Evolutionary conservation across 2,329 filamentous ascomycete genomes (phyloP).

Genomic region (Hymenoscyphus scutula): DNA sequence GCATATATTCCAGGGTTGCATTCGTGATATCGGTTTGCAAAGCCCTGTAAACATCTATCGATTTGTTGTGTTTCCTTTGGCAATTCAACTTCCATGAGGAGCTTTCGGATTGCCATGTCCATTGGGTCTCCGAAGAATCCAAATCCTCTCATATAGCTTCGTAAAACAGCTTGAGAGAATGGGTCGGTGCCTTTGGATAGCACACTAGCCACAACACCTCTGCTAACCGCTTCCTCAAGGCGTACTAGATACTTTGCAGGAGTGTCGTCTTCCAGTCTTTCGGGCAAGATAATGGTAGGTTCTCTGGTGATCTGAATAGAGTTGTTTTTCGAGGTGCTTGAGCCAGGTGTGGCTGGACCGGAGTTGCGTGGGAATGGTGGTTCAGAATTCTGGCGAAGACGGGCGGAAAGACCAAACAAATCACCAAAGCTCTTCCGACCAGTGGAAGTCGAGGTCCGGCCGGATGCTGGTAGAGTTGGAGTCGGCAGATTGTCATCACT

Average conservation of each 20-base stretch:
- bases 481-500: constrained; percentile 68
- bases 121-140: constrained; percentile 95
- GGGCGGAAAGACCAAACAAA: constrained; percentile 70
- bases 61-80: constrained; percentile 98
- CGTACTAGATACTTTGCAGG: constrained; percentile 84
- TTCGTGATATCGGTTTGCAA: constrained; percentile 95
- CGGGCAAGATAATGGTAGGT: constrained; percentile 63
- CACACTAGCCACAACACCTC: constrained; percentile 79
- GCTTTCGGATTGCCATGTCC: constrained; percentile 94
- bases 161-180: constrained; percentile 78
- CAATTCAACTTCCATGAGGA: constrained; percentile 93
- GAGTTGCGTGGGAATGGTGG: constrained; percentile 63
- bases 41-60: constrained; percentile 87
- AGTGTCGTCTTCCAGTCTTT: constrained; percentile 82
- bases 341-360: constrained; percentile 68
- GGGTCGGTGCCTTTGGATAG: constrained; percentile 83
- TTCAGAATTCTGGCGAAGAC: constrained; percentile 80
- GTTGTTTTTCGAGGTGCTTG: constrained; percentile 73
- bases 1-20: constrained; percentile 96
- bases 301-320: constrained; percentile 77
- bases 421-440: constrained; percentile 93
- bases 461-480: constrained; percentile 48
- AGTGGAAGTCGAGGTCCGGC: constrained; percentile 78
- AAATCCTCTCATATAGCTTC: constrained; percentile 94
- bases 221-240: constrained; percentile 75